These are phyloP conservation scores for Mycena venus DNA, from an alignment of 768 basidiomycete genomes.

Conservation along the genomic window DNA sequence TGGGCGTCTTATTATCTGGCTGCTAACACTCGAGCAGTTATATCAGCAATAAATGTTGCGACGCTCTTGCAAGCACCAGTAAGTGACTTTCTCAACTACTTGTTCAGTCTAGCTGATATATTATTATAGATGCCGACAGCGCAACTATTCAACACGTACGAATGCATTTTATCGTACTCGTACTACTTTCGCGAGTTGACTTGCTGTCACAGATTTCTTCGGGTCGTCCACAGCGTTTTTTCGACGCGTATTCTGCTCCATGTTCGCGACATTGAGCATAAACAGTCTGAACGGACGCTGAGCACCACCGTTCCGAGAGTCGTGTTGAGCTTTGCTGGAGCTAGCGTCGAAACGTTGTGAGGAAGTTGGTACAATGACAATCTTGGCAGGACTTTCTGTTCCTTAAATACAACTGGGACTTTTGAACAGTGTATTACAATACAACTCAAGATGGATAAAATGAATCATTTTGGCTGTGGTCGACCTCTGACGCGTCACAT, in stretches of 20 bases:
- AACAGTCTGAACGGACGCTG: not conserved
- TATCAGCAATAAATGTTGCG: slow-evolving; percentile 26
- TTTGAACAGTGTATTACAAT: too few species aligned
- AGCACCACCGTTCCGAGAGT: not conserved
- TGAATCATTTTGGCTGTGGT: too few species aligned
- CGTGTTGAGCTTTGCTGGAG: slow-evolving; percentile 18
- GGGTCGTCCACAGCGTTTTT: slow-evolving; percentile 24
- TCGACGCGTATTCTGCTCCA: slow-evolving; percentile 30
- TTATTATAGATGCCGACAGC: slow-evolving; percentile 7
- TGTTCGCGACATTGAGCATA: slow-evolving; percentile 14
- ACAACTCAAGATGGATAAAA: too few species aligned
- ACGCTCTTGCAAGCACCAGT: slow-evolving; percentile 21
- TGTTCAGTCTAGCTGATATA: too few species aligned
- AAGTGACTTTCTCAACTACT: not conserved
- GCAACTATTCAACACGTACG: slow-evolving; percentile 30
- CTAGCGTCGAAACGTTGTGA: not conserved
- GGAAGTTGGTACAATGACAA: not conserved
- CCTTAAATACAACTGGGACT: too few species aligned
- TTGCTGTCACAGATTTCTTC: slow-evolving; percentile 16
- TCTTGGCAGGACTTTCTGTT: too few species aligned
- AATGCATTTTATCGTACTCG: not conserved
- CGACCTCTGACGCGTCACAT: too few species aligned
- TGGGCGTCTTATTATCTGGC: not conserved
- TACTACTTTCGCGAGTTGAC: not conserved
- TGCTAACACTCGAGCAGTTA: not conserved